Base-by-base conservation (phyloP, 768 basidiomycete genomes). In the Calocybe cyanea region DNA sequence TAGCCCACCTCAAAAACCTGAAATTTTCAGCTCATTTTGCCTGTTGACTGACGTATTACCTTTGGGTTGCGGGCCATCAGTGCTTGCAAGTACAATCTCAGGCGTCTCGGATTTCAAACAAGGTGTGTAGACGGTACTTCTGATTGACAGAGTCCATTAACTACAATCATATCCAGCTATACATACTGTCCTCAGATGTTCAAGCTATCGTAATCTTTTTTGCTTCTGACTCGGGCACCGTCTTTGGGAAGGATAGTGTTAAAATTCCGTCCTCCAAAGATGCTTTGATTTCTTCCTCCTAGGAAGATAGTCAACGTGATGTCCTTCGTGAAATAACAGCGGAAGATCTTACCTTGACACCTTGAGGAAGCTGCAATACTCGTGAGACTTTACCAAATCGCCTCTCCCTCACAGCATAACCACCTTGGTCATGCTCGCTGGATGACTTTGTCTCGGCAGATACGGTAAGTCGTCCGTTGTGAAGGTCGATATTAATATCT, bases 221-320 rank as follows among this genome's bases (percentile, higher is more conserved):
- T 25, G 74, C 65, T 30, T 61, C 66, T 35, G 58, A 53, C 41
- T 74, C 73, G 3, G 67, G 60, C 2, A 63, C 54, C 3, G 64
- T 56, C 61, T 66, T 73, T 14, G 75, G 75, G 62, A 77, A 77
- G 13, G 64, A 66, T 28, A 78, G 63, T 3, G 63, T 67, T 55
- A 79, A 54, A 19, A 78, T 50, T 1, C 72, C 75, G 33, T 75
- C 56, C 43, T 70, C 68, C 67, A 77, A 69, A 31, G 59, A 57
- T 2, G 76, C 75, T 47, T 69, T 72, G 51, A 77, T 66, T 17
- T 72, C 63, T 17, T 72, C 65, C 9, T 61, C 55, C 73, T 76
- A 23, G 5, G 25, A 33, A 46, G 31, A 4, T 10, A 6, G 42
- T 24, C n/a, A 54, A 32, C 7, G 28, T 23, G 43, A 38, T 46